Evolutionary conservation across 2,329 filamentous ascomycete genomes (phyloP), one percentile per base, ranked within the genome.

Genomic region (Grosmannia serpens): DNA sequence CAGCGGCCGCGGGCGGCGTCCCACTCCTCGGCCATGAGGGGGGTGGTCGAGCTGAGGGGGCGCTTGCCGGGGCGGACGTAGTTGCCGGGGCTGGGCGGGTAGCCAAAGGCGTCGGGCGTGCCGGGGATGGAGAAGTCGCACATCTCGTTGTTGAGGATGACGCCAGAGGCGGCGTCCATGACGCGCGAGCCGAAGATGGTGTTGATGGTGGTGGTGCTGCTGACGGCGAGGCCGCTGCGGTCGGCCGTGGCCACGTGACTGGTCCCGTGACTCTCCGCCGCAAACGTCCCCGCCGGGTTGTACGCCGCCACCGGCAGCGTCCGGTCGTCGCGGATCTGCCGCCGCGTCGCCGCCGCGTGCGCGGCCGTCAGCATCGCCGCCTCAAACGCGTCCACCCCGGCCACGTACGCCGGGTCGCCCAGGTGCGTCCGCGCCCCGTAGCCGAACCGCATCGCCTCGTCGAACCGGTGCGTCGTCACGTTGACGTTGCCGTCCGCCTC

Each of bases 361-460:
- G 73, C 69, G 0, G 79, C 72, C 50, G 80, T 80, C 22, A 96
- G 71, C 77, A 97, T 88, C 3, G 77, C 69, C 1, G 76, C 69
- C 70, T 96, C 85, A 63, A 87, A 86, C 9, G 73, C 70, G 10
- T 77, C 72, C 55, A 92, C 74, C 33, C 82, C 81, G 0, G 76
- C 64, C 4, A 95, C 81, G 68, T 87, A 96, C 1, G 74, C 76
- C 0, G 92, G 94, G 69, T 97, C 94, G 5, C 91, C 92, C 0
- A 97, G 80, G 31, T 85, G 78, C n/a, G 84, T 79, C 59, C 91
- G 84, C 65, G 87, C 75, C 4, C 86, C 91, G 68, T 96, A 97
- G 3, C 83, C 91, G 69, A 95, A 97, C 26, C 90, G 82, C 74
- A 96, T 89, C 15, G 91, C 87, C 75, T 97, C 94, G 67, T 90